phyloP scores from a whole-genome alignment of 306 rosid genomes.

The Sesbania bispinosa region DNA sequence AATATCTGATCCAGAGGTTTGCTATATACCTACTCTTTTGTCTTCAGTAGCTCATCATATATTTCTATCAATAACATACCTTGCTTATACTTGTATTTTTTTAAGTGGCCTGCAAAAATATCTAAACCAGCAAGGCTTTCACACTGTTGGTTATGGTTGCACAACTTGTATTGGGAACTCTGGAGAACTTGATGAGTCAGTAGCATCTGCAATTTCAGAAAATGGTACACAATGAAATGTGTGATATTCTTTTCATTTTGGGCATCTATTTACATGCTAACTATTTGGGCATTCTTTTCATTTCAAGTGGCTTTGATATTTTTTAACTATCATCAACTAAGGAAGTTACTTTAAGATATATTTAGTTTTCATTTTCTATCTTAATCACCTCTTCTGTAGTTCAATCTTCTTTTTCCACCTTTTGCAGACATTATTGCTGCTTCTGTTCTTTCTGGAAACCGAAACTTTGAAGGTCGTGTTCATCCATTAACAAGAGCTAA shows the following conservation, averaged over 20 bases:
- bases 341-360: background rate
- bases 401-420: background rate
- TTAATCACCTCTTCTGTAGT: background rate
- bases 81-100: background rate
- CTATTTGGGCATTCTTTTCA: background rate
- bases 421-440: slow-evolving; percentile 43
- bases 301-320: background rate
- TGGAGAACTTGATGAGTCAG: slow-evolving; percentile 48
- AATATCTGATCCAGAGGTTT: slow-evolving; percentile 36
- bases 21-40: background rate
- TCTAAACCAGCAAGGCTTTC: slow-evolving; percentile 28
- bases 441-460: slow-evolving; percentile 46
- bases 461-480: slow-evolving; percentile 48
- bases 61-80: background rate
- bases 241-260: background rate
- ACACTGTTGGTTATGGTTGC: slow-evolving; percentile 46
- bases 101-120: slow-evolving; percentile 34
- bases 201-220: slow-evolving; percentile 30
- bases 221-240: background rate
- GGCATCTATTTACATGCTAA: background rate
- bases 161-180: slow-evolving; percentile 55
- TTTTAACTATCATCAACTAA: background rate
- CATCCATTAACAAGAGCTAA: slow-evolving; percentile 46
- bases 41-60: background rate
- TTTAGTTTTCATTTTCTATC: background rate